Percentiles rank a stretch among this genome's conserved stretches.
phyloP scores from a whole-genome alignment of 2,329 filamentous ascomycete species.

The Pyricularia pennisetigena region DNA sequence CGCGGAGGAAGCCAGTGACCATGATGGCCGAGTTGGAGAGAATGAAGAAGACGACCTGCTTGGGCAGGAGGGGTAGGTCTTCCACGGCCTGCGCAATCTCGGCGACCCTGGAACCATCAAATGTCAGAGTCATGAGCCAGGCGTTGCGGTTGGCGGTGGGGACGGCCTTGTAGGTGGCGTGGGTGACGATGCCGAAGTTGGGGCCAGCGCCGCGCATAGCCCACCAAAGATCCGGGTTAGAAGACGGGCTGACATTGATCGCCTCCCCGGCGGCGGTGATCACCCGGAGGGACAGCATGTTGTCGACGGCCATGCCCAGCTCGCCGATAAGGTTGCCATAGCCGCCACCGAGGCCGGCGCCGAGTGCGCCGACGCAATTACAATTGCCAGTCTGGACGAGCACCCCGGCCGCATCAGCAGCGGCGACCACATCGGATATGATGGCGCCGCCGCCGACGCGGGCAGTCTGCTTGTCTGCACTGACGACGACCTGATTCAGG shows the following conservation, averaged over 20 bases:
- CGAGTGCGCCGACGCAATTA: constrained; percentile 16
- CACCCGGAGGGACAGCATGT: constrained; percentile 17
- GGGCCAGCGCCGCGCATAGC: constrained; percentile 23
- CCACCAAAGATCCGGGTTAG: constrained; percentile 18
- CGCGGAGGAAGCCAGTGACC: neutral
- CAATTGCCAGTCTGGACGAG: neutral
- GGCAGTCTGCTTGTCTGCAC: neutral
- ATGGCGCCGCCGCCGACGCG: neutral
- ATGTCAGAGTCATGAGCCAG: neutral
- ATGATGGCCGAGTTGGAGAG: neutral
- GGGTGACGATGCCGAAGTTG: constrained; percentile 20
- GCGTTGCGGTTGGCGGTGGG: neutral
- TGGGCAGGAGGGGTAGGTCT: neutral
- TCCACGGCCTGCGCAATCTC: neutral
- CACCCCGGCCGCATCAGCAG: neutral
- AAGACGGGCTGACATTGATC: constrained; percentile 11
- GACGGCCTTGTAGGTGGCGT: neutral
- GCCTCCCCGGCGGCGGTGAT: constrained; percentile 13
- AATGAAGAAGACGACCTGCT: neutral
- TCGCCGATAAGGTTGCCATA: constrained; percentile 15
- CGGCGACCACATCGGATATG: neutral
- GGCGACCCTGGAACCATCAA: neutral
- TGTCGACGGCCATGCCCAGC: too few species aligned
- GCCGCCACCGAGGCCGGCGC: constrained; percentile 18
- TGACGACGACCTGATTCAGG: neutral